These are phyloP conservation scores for Eucalyptus cloeziana DNA, from an alignment of 345 rosid species.

Conservation along the genomic window DNA sequence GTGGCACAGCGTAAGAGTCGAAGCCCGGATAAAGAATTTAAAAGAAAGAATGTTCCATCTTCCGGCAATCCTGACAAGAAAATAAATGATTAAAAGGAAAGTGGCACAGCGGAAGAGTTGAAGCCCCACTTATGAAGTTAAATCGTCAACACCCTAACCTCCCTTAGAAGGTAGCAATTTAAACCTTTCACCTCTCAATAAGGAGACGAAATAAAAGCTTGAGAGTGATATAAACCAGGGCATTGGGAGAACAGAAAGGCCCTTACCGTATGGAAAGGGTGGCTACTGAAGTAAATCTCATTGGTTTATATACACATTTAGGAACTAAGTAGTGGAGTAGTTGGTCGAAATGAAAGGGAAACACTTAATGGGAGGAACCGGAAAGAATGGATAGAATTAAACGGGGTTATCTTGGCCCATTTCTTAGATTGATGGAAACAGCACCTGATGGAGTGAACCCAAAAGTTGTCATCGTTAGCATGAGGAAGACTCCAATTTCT, in stretches of 20 bases:
- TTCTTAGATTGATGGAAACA: background rate
- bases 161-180: too few relatives aligned
- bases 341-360: background rate
- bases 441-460: background rate
- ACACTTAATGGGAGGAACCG: background rate
- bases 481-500: background rate
- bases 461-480: background rate
- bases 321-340: background rate
- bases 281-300: too few relatives aligned
- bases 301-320: background rate
- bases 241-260: too few relatives aligned
- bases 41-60: background rate
- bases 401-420: background rate
- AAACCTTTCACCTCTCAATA: too few relatives aligned
- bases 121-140: too few relatives aligned
- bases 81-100: background rate
- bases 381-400: background rate
- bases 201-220: too few relatives aligned
- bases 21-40: background rate
- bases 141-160: too few relatives aligned
- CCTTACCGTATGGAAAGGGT: accelerated
- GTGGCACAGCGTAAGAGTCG: too few relatives aligned
- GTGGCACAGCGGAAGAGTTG: too few relatives aligned
- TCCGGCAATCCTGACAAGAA: background rate
- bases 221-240: too few relatives aligned